Evolutionary conservation across 2,329 filamentous ascomycete species (phyloP).

Genomic region (Mycosphaerella sp.): DNA sequence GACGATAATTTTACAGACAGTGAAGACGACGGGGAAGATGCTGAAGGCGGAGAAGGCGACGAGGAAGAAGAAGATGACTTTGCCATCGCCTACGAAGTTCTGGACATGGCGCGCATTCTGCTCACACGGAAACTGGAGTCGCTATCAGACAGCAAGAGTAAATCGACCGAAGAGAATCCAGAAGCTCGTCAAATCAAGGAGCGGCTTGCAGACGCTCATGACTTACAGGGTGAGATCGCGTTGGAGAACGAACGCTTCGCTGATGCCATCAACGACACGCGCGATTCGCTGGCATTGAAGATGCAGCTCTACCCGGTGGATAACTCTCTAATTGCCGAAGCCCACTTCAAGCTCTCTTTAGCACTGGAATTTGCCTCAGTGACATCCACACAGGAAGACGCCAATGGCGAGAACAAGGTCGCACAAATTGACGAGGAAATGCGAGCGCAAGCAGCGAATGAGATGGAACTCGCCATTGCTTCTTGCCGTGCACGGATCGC

Average conservation of each 20-base stretch:
- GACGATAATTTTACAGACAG: conserved; percentile 91
- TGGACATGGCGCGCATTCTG: conserved; percentile 57
- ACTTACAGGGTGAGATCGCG: conserved; percentile 92
- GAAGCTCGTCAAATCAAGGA: conserved; percentile 63
- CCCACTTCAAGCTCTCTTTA: conserved; percentile 91
- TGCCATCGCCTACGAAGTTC: conserved; percentile 56
- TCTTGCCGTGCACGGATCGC: conserved; percentile 66
- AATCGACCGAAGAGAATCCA: conserved; percentile 29
- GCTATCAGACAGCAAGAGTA: conserved; percentile 43
- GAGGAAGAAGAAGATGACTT: conserved; percentile 57
- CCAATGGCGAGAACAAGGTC: conserved; percentile 35
- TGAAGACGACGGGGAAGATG: conserved; percentile 48
- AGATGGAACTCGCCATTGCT: conserved; percentile 68
- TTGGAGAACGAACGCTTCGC: conserved; percentile 90
- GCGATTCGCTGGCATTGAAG: conserved; percentile 70
- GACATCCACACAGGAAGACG: conserved; percentile 48
- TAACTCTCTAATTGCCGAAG: conserved; percentile 82
- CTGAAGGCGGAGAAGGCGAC: conserved; percentile 40
- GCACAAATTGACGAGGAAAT: conserved; percentile 58
- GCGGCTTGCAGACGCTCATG: conserved; percentile 84
- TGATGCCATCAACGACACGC: conserved; percentile 78
- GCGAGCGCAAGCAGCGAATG: conserved; percentile 61
- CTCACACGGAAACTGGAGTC: conserved; percentile 51
- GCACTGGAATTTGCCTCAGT: conserved; percentile 90
- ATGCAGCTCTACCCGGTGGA: conserved; percentile 70